A percentile compares a stretch with the other conserved stretches of the same genome.
phyloP scores from a whole-genome alignment of 805 yeast genomes.

The Candida michaelii region DNA sequence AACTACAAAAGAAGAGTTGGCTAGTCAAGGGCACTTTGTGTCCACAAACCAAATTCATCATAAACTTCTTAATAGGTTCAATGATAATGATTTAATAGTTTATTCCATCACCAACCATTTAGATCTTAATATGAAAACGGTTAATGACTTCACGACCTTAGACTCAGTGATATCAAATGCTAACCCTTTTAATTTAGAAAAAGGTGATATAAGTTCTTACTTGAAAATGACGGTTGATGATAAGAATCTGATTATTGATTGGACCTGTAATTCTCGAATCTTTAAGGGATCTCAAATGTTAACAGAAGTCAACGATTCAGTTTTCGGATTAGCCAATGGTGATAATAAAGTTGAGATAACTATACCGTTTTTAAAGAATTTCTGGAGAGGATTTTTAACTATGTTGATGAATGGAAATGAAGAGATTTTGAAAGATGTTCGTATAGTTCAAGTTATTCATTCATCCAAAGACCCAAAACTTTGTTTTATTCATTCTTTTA shows the following conservation, averaged over 20 bases:
- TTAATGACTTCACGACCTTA: constrained; percentile 10
- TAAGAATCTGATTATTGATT: constrained; percentile 19
- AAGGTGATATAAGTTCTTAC: constrained; percentile 26
- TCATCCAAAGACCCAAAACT: constrained; percentile 13
- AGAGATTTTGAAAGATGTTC: constrained; percentile 15
- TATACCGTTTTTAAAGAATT: constrained; percentile 37
- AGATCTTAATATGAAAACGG: constrained; percentile 12
- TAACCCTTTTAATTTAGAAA: constrained; percentile 18
- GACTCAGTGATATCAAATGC: constrained; percentile 14
- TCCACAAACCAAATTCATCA: constrained; percentile 5
- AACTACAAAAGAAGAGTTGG: constrained; percentile 1
- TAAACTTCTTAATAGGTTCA: constrained; percentile 8
- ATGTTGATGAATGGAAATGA: constrained; percentile 33
- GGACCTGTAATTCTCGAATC: constrained; percentile 29
- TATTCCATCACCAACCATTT: constrained; percentile 21
- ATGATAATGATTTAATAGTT: constrained; percentile 17
- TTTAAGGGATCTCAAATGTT: constrained; percentile 22
- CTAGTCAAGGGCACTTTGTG: background rate
- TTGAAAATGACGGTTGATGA: constrained; percentile 20
- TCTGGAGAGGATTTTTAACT: constrained; percentile 40
- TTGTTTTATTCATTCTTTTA: constrained; percentile 24
- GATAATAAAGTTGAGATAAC: constrained; percentile 23
- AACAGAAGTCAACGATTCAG: constrained; percentile 24
- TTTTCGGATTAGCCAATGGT: constrained; percentile 31
- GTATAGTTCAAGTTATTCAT: constrained; percentile 32